A percentile compares a stretch with the other conserved stretches of the same genome.
Conservation (phyloP, 1,284 basidiomycete genomes). For the Ceratobasidium sp. region DNA sequence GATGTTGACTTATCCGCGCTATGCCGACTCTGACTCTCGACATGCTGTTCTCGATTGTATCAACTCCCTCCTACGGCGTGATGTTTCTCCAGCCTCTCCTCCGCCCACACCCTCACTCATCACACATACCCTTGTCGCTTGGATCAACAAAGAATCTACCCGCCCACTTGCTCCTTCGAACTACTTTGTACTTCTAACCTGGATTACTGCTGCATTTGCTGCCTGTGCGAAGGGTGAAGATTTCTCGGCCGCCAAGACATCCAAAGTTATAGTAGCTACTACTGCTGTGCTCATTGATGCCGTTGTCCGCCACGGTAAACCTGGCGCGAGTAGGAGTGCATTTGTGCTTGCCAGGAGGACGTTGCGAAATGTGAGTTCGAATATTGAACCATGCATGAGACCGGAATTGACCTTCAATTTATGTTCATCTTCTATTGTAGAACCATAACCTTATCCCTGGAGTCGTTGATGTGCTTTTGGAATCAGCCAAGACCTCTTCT, state of each 20-base stretch:
- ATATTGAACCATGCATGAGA: not conserved
- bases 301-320: slow-evolving; percentile 15
- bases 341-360: slow-evolving; percentile 30
- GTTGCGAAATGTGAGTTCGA: slow-evolving; percentile 36
- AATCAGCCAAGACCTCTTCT: slow-evolving; percentile 61
- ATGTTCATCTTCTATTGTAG: not conserved
- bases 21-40: slow-evolving; percentile 75
- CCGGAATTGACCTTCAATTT: not conserved
- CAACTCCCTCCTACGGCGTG: slow-evolving; percentile 27
- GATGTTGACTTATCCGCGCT: slow-evolving; percentile 78
- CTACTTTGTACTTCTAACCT: slow-evolving; percentile 25
- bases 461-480: slow-evolving; percentile 64
- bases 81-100: slow-evolving; percentile 17
- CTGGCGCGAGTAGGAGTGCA: slow-evolving; percentile 25
- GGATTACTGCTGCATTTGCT: slow-evolving; percentile 30
- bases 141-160: slow-evolving; percentile 36
- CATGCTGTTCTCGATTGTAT: slow-evolving; percentile 67
- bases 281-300: slow-evolving; percentile 23
- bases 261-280: slow-evolving; percentile 25
- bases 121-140: slow-evolving; percentile 30
- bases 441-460: slow-evolving; percentile 54
- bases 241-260: slow-evolving; percentile 28
- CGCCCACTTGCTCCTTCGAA: slow-evolving; percentile 25
- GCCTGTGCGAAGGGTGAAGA: slow-evolving; percentile 23
- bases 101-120: slow-evolving; percentile 28